Evolutionary conservation across 306 rosid genomes (phyloP).

Genomic region (Prosopis cineraria): DNA sequence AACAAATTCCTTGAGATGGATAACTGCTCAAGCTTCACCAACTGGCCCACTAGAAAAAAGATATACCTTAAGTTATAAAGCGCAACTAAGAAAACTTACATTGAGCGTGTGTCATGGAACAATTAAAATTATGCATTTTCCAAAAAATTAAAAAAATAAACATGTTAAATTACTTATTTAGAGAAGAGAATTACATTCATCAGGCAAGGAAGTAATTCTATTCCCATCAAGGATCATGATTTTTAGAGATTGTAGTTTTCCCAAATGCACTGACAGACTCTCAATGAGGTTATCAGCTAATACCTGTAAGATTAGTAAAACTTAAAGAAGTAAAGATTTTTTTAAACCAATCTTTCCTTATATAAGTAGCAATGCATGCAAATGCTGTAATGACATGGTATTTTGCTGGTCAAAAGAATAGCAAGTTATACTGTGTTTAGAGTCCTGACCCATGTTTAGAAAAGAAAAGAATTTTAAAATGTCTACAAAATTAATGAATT

Average conservation of each 20-base stretch:
- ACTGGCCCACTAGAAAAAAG: slow-evolving; percentile 77
- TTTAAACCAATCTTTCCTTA: slow-evolving; percentile 9
- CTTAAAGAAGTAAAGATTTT: slow-evolving; percentile 18
- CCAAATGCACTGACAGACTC: slow-evolving; percentile 82
- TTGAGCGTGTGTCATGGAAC: neutral
- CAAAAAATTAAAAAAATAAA: neutral
- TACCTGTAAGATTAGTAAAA: slow-evolving; percentile 54
- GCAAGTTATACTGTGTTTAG: slow-evolving; percentile 8
- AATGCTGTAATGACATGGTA: neutral
- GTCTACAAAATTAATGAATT: neutral
- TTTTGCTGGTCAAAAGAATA: slow-evolving; percentile 9
- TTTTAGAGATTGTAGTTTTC: slow-evolving; percentile 88
- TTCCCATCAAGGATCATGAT: slow-evolving; percentile 84
- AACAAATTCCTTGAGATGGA: slow-evolving; percentile 74
- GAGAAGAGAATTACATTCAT: slow-evolving; percentile 90
- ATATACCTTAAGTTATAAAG: slow-evolving; percentile 34
- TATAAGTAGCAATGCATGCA: neutral
- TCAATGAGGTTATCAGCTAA: slow-evolving; percentile 82
- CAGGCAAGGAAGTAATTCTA: slow-evolving; percentile 80
- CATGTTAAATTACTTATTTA: slow-evolving; percentile 35
- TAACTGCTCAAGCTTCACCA: slow-evolving; percentile 85
- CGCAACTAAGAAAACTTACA: slow-evolving; percentile 19
- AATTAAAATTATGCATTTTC: slow-evolving; percentile 26
- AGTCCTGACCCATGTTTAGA: slow-evolving; percentile 4
- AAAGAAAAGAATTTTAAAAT: slow-evolving; percentile 21